Base-by-base conservation (phyloP, 2,329 filamentous ascomycete genomes). In the Microdochium bolleyi region DNA sequence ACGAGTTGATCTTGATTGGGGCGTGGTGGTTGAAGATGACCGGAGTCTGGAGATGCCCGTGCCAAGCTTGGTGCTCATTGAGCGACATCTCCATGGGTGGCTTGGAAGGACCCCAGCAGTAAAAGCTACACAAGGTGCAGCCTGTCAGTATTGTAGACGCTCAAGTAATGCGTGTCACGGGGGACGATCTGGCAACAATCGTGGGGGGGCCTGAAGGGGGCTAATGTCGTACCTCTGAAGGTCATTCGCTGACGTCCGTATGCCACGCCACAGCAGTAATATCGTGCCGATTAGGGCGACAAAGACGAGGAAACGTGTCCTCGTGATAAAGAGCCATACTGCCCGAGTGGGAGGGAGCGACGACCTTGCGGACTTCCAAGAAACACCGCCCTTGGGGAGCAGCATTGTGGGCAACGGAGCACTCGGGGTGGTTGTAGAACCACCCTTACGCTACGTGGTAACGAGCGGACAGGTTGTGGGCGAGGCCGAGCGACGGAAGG, bases 21-120 rank as follows among this genome's bases (percentile, higher is more conserved):
- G 87, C 85, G 71, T 97, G 94, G 71, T 92, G 89, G 74, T 99
- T 99, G 78, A 95, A 96, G 59, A 96, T 82, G 61, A 99, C 91
- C 50, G 94, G 94, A 3, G 94, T 97, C 62, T 92, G 85, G 57
- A 94, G 76, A 66, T 96, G 92, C 54, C 84, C 84, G 60, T 88
- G 87, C 94, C 94, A 99, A 58, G 89, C 81, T 56, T 85, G 85
- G 69, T 92, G 87, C 67, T 99, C 94, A 67, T 96, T 96, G 53
- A 87, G 75, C 44, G 88, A 83, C 90, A 99, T 96, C 58, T 94
- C 84, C 84, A 95, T 95, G 51, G 94, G 94, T n/a, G 94, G 83
- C 75, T 95, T 96, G 24, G 87, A 83, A 14, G 94, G 92, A 13
- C 94, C 94, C 81, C 91, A 97, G 76, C 94, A 99, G 73, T 96